These are phyloP conservation scores for Sporobolus alterniflorus DNA, from an alignment of 202 grass and related monocot genomes.

Conservation along the genomic window DNA sequence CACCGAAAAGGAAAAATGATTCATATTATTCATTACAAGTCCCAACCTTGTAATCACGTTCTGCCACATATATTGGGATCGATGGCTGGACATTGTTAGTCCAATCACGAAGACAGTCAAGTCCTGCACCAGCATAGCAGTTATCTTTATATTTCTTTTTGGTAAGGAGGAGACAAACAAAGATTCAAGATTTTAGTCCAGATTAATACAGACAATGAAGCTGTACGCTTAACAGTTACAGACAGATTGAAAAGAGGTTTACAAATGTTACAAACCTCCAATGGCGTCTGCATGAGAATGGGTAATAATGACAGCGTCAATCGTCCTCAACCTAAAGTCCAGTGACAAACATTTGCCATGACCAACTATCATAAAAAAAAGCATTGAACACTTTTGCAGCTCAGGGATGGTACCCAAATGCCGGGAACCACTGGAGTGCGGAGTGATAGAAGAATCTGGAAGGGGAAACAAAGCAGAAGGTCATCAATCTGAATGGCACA, in stretches of 20 bases:
- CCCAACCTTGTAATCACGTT: conserved; percentile 84
- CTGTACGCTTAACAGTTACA: neutral
- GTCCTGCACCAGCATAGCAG: conserved; percentile 48
- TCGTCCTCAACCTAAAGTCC: conserved; percentile 67
- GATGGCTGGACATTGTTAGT: conserved; percentile 85
- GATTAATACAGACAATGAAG: conserved; percentile 10
- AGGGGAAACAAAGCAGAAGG: conserved; percentile 10
- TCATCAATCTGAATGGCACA: neutral
- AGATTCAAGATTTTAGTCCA: neutral
- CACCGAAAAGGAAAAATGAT: neutral
- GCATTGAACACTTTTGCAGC: neutral
- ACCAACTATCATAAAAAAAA: conserved; percentile 25
- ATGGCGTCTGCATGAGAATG: conserved; percentile 99
- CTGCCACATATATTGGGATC: conserved; percentile 85
- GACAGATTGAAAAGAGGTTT: neutral
- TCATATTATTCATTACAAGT: neutral
- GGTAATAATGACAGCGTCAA: conserved; percentile 86
- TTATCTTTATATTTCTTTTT: conserved; percentile 19
- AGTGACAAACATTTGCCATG: neutral
- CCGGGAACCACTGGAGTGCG: conserved; percentile 77
- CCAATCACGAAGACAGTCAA: conserved; percentile 98
- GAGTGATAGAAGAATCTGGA: conserved; percentile 97
- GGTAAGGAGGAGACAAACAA: conserved; percentile 19
- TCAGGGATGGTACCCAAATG: conserved; percentile 57
- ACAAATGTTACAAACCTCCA: conserved; percentile 65